Percentiles rank a stretch among this genome's conserved stretches.
Evolutionary conservation across 345 rosid species (phyloP).

Genomic region (Hibiscus trionum): DNA sequence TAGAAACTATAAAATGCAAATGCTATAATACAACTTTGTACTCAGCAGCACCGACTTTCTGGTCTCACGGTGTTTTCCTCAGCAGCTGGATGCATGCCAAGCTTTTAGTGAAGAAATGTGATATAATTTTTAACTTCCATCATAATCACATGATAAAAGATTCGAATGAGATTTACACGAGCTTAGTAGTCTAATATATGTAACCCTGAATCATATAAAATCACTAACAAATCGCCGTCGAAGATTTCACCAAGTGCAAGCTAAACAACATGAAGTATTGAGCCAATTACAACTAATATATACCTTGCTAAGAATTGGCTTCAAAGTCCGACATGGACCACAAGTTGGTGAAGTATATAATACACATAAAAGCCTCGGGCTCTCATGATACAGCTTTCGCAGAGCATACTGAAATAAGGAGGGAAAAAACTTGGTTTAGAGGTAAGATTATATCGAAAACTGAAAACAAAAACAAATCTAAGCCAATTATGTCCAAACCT

Average conservation of each 20-base stretch:
- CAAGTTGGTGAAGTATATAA: constrained; percentile 88
- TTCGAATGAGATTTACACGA: not conserved
- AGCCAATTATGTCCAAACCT: constrained; percentile 38
- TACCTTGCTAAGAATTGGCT: constrained; percentile 96
- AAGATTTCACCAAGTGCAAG: not conserved
- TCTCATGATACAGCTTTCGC: constrained; percentile 89
- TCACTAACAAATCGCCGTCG: not conserved
- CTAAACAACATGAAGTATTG: not conserved
- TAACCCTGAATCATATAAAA: not conserved
- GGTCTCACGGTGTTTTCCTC: not conserved
- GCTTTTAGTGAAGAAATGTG: not conserved
- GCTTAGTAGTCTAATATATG: not conserved
- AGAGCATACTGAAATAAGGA: constrained; percentile 62
- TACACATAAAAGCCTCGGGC: constrained; percentile 81
- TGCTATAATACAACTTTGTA: not conserved
- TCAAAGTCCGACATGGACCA: constrained; percentile 93
- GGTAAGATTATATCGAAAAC: constrained; percentile 2
- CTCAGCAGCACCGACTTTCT: not conserved
- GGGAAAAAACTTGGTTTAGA: constrained; percentile 2
- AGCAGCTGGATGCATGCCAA: not conserved
- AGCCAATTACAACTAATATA: not conserved
- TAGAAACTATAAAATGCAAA: no score
- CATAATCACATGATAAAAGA: not conserved
- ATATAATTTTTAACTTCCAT: not conserved
- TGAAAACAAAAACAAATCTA: constrained; percentile 2